phyloP scores from a whole-genome alignment of 192 early-diverging fungal species.

The Umbelopsis vinacea region DNA sequence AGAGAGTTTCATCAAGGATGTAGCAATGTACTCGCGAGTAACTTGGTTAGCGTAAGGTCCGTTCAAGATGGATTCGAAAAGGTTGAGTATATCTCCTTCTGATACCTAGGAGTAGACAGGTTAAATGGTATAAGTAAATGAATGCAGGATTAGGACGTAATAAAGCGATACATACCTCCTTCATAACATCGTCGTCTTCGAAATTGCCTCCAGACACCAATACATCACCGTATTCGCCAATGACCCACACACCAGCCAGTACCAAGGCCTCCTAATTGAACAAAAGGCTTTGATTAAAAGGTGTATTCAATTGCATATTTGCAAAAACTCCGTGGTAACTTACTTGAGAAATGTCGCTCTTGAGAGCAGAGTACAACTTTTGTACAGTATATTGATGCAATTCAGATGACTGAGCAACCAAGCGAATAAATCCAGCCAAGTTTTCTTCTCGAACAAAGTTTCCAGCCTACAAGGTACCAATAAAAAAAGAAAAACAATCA shows the following conservation, averaged over 20 bases:
- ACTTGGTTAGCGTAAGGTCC: constrained; percentile 81
- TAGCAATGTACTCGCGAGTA: constrained; percentile 85
- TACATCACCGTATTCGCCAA: constrained; percentile 97
- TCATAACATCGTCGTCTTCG: constrained; percentile 69
- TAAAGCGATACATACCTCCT: constrained; percentile 45
- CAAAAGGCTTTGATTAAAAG: too few species aligned
- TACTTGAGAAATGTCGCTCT: constrained; percentile 71
- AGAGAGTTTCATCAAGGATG: constrained; percentile 87
- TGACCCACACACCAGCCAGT: constrained; percentile 88
- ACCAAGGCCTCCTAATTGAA: constrained; percentile 82
- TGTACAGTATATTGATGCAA: constrained; percentile 92
- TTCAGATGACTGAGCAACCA: constrained; percentile 76
- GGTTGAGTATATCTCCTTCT: constrained; percentile 74
- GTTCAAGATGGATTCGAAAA: constrained; percentile 75
- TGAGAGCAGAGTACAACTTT: constrained; percentile 85
- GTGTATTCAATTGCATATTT: too few species aligned
- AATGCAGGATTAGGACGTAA: background rate
- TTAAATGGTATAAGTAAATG: background rate
- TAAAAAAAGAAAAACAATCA: background rate
- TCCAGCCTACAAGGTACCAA: constrained; percentile 46
- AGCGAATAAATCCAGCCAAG: constrained; percentile 85
- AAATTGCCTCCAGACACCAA: constrained; percentile 71
- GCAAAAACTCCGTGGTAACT: background rate
- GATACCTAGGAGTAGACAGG: constrained; percentile 45
- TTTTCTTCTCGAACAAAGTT: constrained; percentile 77